Percentiles rank a stretch among this genome's conserved stretches.
Conservation (phyloP, 2,329 filamentous ascomycete genomes). For the Cryphonectria parasitica region DNA sequence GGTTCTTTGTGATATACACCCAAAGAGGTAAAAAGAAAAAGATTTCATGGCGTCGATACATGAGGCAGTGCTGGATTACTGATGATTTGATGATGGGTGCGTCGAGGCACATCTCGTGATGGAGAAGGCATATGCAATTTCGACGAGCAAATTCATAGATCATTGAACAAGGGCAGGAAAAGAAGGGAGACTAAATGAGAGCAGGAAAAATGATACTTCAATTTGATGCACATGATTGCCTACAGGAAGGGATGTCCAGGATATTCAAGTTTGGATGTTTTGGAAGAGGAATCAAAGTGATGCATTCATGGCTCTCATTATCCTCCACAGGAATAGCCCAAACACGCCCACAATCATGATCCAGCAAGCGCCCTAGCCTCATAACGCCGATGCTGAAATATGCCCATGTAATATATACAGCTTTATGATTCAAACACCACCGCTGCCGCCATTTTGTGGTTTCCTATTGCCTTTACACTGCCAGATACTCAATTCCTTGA, state of each 20-base stretch:
- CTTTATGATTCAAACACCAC: not conserved
- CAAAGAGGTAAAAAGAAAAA: not conserved
- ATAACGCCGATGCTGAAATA: conserved; percentile 15
- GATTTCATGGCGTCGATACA: not conserved
- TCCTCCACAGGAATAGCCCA: conserved; percentile 8
- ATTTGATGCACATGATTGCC: not conserved
- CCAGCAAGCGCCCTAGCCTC: not conserved
- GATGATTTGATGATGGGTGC: not conserved
- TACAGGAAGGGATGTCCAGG: not conserved
- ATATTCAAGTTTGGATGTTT: not conserved
- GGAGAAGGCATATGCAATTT: not conserved
- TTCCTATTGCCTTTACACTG: not conserved
- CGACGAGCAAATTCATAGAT: not conserved
- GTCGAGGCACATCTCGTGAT: not conserved
- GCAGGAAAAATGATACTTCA: not conserved
- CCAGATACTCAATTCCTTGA: not conserved
- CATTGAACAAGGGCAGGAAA: not conserved
- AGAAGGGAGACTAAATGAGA: not conserved
- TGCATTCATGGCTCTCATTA: not conserved
- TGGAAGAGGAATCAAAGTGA: not conserved
- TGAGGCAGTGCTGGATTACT: not conserved
- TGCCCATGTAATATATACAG: conserved; percentile 1
- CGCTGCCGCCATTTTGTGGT: not conserved
- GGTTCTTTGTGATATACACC: conserved; percentile 9
- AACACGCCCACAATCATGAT: conserved; percentile 4